Evolutionary conservation across 2,329 filamentous ascomycete species (phyloP).

Genomic region (Fusarium floridanum): DNA sequence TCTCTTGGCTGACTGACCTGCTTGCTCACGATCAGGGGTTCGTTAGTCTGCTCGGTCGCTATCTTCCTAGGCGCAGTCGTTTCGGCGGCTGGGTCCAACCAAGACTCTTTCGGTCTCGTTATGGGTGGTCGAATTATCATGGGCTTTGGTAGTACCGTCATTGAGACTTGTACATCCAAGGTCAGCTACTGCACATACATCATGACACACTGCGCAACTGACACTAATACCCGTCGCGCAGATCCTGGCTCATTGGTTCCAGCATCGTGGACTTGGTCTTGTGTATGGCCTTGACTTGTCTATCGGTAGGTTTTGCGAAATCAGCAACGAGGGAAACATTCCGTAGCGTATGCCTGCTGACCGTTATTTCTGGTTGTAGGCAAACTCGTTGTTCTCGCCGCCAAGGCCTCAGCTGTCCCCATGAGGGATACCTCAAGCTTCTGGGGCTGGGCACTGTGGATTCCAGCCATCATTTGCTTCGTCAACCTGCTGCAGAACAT

Average conservation of each 20-base stretch:
- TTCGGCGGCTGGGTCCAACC: background rate
- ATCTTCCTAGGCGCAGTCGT: background rate
- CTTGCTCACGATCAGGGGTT: background rate
- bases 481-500: slow-evolving; percentile 39
- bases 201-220: too few species aligned
- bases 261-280: too few species aligned
- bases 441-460: slow-evolving; percentile 48
- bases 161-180: background rate
- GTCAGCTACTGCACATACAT: background rate
- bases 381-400: slow-evolving; percentile 42
- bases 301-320: too few species aligned
- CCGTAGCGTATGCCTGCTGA: too few species aligned
- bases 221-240: too few species aligned
- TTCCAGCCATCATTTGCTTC: slow-evolving; percentile 40
- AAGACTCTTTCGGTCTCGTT: background rate
- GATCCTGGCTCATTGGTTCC: too few species aligned
- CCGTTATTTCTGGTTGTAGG: slow-evolving; percentile 2
- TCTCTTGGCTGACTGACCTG: background rate
- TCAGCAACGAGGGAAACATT: too few species aligned
- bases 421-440: slow-evolving; percentile 44
- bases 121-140: background rate
- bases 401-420: slow-evolving; percentile 44
- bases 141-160: background rate
- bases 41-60: background rate
- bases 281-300: too few species aligned